These are phyloP conservation scores for Ceratobasidium sp. DNA, from an alignment of 1,284 basidiomycete genomes.

Conservation along the genomic window DNA sequence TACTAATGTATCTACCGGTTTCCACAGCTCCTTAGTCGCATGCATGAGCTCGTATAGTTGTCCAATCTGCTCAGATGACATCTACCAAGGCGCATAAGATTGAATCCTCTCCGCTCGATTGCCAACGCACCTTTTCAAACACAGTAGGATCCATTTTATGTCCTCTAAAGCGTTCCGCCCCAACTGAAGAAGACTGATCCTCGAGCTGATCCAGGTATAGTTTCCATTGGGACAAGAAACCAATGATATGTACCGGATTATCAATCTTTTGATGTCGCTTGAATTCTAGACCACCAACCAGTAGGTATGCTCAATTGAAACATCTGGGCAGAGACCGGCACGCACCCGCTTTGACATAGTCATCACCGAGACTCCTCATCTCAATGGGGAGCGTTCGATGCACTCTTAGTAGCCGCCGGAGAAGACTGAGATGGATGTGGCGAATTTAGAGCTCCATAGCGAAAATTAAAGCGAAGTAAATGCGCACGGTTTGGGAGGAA, in stretches of 20 bases:
- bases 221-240: conserved; percentile 95
- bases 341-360: conserved; percentile 86
- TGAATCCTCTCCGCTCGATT: neutral
- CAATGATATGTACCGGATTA: conserved; percentile 91
- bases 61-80: conserved; percentile 92
- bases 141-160: conserved; percentile 79
- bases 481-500: conserved; percentile 84
- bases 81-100: conserved; percentile 61
- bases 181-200: conserved; percentile 59
- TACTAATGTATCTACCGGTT: conserved; percentile 59
- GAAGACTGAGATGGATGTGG: conserved; percentile 89
- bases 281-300: conserved; percentile 72
- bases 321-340: conserved; percentile 6
- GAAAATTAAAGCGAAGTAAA: conserved; percentile 50
- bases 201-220: conserved; percentile 82
- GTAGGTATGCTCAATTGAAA: neutral
- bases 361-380: conserved; percentile 89
- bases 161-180: conserved; percentile 68
- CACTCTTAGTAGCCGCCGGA: conserved; percentile 82
- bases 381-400: conserved; percentile 82
- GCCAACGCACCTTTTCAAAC: conserved; percentile 78
- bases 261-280: conserved; percentile 80
- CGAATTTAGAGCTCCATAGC: conserved; percentile 19
- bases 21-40: conserved; percentile 88
- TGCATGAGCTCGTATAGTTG: conserved; percentile 95